Percentiles rank a stretch among this genome's conserved stretches.
phyloP scores from a whole-genome alignment of 169 alveolate species.

The Babesia bigemina region DNA sequence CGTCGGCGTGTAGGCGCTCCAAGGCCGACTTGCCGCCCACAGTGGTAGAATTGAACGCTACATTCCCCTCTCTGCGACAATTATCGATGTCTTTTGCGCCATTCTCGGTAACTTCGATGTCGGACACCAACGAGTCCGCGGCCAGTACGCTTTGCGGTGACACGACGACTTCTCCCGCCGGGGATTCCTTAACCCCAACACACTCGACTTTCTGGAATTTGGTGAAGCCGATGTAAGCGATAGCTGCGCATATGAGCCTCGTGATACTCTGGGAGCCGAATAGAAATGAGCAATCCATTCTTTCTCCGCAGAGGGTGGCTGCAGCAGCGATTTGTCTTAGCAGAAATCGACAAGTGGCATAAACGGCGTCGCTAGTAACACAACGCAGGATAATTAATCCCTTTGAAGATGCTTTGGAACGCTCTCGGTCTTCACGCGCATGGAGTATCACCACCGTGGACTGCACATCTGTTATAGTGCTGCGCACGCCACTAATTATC shows the following conservation, averaged over 20 bases:
- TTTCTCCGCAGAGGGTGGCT: background rate
- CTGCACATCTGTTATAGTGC: conserved; percentile 10
- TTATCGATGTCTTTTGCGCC: background rate
- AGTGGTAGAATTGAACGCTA: background rate
- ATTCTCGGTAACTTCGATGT: background rate
- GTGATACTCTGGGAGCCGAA: background rate
- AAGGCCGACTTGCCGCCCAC: background rate
- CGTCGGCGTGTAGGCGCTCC: background rate
- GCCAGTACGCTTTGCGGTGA: background rate
- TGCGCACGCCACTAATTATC: background rate
- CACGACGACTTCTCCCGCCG: background rate
- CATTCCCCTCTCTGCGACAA: background rate
- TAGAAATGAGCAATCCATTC: conserved; percentile 14
- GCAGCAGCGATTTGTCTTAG: background rate
- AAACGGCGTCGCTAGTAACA: background rate
- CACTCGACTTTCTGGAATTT: conserved; percentile 13
- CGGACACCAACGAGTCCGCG: background rate
- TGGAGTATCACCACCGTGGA: background rate
- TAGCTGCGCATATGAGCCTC: background rate
- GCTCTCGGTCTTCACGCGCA: background rate
- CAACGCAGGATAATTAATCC: background rate
- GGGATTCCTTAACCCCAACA: conserved; percentile 7
- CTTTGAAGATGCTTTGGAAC: background rate
- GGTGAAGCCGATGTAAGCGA: conserved; percentile 10
- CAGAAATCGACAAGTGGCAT: background rate